Conservation (phyloP, 208 protist genomes). For the Acanthamoeba triangularis region DNA sequence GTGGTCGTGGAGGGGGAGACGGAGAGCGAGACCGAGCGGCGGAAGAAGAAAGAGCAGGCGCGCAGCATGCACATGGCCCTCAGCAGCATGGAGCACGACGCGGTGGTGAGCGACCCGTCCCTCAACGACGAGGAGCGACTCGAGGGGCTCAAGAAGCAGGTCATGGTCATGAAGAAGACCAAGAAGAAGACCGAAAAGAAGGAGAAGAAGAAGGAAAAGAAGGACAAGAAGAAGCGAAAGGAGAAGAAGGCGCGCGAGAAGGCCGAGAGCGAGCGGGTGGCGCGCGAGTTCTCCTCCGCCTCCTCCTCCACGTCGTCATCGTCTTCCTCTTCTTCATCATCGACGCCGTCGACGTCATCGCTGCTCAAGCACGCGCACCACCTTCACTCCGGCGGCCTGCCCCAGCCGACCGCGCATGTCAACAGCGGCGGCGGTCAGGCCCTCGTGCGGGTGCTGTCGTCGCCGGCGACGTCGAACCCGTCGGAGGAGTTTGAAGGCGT, state of each 20-base stretch:
- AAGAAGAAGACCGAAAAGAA: background rate
- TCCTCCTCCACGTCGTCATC: background rate
- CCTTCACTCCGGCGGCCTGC: background rate
- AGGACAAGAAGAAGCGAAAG: background rate
- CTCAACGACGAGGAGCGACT: background rate
- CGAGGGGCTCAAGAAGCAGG: background rate
- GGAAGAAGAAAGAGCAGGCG: background rate
- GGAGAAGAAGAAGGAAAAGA: background rate
- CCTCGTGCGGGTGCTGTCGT: background rate
- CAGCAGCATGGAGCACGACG: background rate
- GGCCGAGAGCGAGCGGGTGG: too few relatives aligned
- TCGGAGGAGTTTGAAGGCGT: background rate
- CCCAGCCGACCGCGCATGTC: background rate
- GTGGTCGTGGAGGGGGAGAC: too few relatives aligned
- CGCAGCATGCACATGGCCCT: background rate
- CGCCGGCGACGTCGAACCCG: background rate
- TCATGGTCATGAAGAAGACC: too few relatives aligned
- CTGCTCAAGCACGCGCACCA: background rate
- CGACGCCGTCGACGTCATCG: background rate
- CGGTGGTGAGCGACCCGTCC: background rate
- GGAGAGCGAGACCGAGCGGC: background rate
- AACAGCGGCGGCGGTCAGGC: background rate
- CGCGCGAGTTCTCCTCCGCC: background rate
- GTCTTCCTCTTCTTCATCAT: background rate
- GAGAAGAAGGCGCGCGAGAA: background rate